These are phyloP conservation scores for Pogostemon cablin DNA, from an alignment of 257 asterid species.

Conservation along the genomic window DNA sequence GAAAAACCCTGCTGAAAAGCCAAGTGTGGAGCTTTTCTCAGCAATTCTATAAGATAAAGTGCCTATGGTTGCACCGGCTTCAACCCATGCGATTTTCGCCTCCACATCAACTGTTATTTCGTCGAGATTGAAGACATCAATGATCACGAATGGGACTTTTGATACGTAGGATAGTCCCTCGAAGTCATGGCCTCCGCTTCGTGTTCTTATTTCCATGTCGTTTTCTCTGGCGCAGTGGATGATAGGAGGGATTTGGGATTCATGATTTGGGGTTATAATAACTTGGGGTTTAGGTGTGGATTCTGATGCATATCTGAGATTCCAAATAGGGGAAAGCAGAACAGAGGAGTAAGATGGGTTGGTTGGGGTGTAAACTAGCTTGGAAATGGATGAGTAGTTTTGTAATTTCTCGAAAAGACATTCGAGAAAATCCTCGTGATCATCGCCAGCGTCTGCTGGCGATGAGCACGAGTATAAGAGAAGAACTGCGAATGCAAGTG, in stretches of 20 bases:
- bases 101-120: not conserved
- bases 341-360: not conserved
- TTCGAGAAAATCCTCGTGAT: slow-evolving; percentile 7
- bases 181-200: slow-evolving; percentile 23
- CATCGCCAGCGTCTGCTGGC: not conserved
- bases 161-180: slow-evolving; percentile 9
- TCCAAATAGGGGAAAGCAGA: slow-evolving; percentile 1
- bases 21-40: not conserved
- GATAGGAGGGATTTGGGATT: slow-evolving; percentile 25
- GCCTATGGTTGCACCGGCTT: slow-evolving; percentile 14
- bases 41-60: not conserved
- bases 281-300: slow-evolving; percentile 22
- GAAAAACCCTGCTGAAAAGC: not conserved
- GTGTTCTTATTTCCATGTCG: not conserved
- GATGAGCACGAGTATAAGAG: not conserved
- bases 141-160: slow-evolving; percentile 9
- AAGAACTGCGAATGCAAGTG: not conserved
- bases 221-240: not conserved
- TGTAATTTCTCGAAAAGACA: slow-evolving; percentile 3
- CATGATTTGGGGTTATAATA: slow-evolving; percentile 18
- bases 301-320: not conserved
- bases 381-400: slow-evolving; percentile 10
- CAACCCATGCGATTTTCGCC: slow-evolving; percentile 12
- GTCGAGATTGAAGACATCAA: not conserved
- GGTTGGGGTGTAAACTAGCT: slow-evolving; percentile 1